phyloP scores from a whole-genome alignment of 768 basidiomycete genomes.

The Cystofilobasidium ferigula region DNA sequence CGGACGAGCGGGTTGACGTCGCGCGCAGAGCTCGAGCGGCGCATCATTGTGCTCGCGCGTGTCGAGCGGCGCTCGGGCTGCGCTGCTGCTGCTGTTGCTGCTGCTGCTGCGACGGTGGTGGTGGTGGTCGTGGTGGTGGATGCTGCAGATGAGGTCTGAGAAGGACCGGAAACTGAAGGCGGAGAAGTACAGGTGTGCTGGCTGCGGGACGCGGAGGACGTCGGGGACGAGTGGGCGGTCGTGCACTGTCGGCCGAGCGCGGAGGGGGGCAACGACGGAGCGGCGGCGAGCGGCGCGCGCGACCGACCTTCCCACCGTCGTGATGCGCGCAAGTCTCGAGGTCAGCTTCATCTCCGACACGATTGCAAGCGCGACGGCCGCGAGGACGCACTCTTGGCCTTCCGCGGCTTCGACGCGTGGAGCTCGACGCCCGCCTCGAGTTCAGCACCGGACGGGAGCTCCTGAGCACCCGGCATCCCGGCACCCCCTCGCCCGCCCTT shows the following conservation, averaged over 20 bases:
- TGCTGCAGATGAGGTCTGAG: not conserved
- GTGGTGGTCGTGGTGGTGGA: too few relatives aligned
- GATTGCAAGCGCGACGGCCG: too few relatives aligned
- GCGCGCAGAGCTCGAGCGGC: not conserved
- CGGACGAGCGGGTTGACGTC: conserved; percentile 6
- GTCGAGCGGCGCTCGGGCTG: not conserved
- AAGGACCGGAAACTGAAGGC: not conserved
- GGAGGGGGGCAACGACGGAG: not conserved
- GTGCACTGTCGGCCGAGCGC: not conserved
- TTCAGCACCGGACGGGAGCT: not conserved
- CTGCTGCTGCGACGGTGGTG: not conserved
- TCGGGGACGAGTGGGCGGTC: not conserved
- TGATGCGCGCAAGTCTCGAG: too few relatives aligned
- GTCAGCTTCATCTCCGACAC: too few relatives aligned
- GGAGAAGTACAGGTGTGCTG: not conserved
- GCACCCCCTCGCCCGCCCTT: not conserved
- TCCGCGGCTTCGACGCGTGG: not conserved
- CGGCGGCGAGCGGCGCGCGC: not conserved
- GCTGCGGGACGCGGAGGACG: not conserved
- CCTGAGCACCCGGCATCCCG: not conserved
- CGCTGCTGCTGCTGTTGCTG: not conserved
- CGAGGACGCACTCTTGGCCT: not conserved
- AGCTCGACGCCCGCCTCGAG: not conserved
- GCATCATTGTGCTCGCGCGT: conserved; percentile 4
- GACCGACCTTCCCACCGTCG: not conserved